Percentiles rank a stretch among this genome's conserved stretches.
Conservation (phyloP, 495 filamentous ascomycete genomes). For the Aspergillus bridgeri region DNA sequence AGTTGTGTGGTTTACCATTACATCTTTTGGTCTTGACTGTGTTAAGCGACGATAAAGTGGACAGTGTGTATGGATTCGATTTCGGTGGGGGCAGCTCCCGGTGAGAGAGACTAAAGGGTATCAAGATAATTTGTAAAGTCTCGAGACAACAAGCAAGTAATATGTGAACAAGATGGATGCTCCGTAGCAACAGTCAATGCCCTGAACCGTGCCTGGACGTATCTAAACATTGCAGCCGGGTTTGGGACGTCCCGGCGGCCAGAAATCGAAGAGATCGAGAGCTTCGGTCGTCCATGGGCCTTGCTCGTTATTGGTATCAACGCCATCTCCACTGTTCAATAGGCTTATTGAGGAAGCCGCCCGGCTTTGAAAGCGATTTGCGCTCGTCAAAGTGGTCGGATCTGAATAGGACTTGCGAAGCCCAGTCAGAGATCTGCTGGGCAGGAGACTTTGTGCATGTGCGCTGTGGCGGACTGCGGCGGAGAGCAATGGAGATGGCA, state of each 20-base stretch:
- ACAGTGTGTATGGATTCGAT: not conserved
- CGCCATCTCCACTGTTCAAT: constrained; percentile 14
- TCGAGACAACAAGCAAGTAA: not conserved
- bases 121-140: not conserved
- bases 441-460: constrained; percentile 10
- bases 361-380: constrained; percentile 12
- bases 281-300: constrained; percentile 59
- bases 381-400: constrained; percentile 24
- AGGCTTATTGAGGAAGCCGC: constrained; percentile 19
- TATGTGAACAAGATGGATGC: not conserved
- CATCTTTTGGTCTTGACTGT: not conserved
- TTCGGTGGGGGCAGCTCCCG: too few relatives aligned
- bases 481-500: not conserved
- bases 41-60: not conserved
- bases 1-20: not conserved
- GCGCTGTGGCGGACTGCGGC: constrained; percentile 1
- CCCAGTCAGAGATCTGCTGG: constrained; percentile 12
- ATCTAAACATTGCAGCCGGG: constrained; percentile 18
- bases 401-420: constrained; percentile 40
- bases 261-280: constrained; percentile 57
- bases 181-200: not conserved
- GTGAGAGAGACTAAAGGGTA: not conserved
- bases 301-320: constrained; percentile 19
- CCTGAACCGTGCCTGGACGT: constrained; percentile 11
- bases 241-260: constrained; percentile 40